Conservation (phyloP, 768 basidiomycete species). For the Trametes maxima region DNA sequence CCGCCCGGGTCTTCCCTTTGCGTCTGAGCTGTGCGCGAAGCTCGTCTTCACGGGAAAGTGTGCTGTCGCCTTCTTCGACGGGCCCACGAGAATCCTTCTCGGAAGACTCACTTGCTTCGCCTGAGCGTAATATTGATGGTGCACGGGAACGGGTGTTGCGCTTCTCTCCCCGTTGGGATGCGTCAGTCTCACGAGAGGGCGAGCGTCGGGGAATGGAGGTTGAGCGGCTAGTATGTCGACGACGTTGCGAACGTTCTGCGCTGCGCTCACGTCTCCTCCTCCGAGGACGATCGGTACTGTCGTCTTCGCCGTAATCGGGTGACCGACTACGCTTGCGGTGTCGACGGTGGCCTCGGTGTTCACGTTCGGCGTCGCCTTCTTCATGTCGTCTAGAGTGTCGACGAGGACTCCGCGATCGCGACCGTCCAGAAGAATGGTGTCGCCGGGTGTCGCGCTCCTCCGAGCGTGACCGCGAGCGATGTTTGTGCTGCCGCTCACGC, state of each 20-base stretch:
- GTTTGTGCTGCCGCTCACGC: slow-evolving; percentile 23
- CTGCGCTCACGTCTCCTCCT: slow-evolving; percentile 11
- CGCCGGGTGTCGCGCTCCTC: slow-evolving; percentile 15
- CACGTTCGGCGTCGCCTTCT: slow-evolving; percentile 14
- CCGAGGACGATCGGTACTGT: slow-evolving; percentile 12
- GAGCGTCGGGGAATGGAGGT: slow-evolving; percentile 5
- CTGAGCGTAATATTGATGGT: slow-evolving; percentile 5
- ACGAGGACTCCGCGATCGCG: slow-evolving; percentile 7
- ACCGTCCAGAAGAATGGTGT: slow-evolving; percentile 6
- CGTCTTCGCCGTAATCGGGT: slow-evolving; percentile 6
- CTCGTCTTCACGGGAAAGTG: slow-evolving; percentile 35
- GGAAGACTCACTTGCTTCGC: background rate
- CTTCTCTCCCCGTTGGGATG: background rate
- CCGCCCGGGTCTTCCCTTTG: slow-evolving; percentile 24
- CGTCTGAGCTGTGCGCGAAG: slow-evolving; percentile 38
- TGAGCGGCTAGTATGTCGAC: background rate
- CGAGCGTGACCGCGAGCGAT: slow-evolving; percentile 35
- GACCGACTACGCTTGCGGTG: slow-evolving; percentile 18
- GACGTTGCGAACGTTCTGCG: slow-evolving; percentile 8
- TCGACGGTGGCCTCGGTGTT: slow-evolving; percentile 9
- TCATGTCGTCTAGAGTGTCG: slow-evolving; percentile 2
- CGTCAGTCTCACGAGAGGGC: background rate
- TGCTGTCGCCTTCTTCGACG: background rate
- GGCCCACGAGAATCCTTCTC: slow-evolving; percentile 1
- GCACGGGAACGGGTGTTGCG: background rate